These are phyloP conservation scores for Rhexocercosporidium sp. DNA, from an alignment of 2,329 filamentous ascomycete genomes.

Conservation along the genomic window DNA sequence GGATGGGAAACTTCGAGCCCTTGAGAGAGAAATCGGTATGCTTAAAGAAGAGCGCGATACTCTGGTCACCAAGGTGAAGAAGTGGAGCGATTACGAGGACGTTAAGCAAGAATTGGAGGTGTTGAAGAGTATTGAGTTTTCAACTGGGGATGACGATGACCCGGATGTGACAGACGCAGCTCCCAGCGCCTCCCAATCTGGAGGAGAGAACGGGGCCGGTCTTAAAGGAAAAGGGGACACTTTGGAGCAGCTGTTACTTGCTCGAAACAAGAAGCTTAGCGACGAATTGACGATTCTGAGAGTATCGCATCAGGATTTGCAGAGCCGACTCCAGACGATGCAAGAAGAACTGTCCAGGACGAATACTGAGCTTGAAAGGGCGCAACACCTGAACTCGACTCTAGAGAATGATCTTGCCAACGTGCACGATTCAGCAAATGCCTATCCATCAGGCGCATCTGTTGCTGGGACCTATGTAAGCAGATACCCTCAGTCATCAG, in stretches of 20 bases:
- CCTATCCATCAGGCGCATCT: conserved; percentile 87
- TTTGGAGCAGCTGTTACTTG: conserved; percentile 87
- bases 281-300: conserved; percentile 92
- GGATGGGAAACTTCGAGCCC: conserved; percentile 75
- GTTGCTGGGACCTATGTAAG: conserved; percentile 91
- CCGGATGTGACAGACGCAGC: conserved; percentile 47
- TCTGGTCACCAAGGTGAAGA: conserved; percentile 81
- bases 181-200: conserved; percentile 28
- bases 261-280: conserved; percentile 94
- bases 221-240: conserved; percentile 74
- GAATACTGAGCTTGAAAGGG: conserved; percentile 84
- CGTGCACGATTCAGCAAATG: conserved; percentile 84
- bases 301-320: conserved; percentile 92
- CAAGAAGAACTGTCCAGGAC: conserved; percentile 84
- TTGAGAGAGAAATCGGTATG: conserved; percentile 78
- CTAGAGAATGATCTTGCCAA: conserved; percentile 90
- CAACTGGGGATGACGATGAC: conserved; percentile 84
- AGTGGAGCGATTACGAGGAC: conserved; percentile 94
- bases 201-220: conserved; percentile 53
- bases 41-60: conserved; percentile 81
- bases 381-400: conserved; percentile 83
- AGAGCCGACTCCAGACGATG: conserved; percentile 76
- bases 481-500: conserved; percentile 73
- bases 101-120: conserved; percentile 96
- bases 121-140: conserved; percentile 96